Evolutionary conservation across 2,329 filamentous ascomycete species (phyloP), one percentile per base, ranked within the genome.

Genomic region (Elsinoe necatrix): DNA sequence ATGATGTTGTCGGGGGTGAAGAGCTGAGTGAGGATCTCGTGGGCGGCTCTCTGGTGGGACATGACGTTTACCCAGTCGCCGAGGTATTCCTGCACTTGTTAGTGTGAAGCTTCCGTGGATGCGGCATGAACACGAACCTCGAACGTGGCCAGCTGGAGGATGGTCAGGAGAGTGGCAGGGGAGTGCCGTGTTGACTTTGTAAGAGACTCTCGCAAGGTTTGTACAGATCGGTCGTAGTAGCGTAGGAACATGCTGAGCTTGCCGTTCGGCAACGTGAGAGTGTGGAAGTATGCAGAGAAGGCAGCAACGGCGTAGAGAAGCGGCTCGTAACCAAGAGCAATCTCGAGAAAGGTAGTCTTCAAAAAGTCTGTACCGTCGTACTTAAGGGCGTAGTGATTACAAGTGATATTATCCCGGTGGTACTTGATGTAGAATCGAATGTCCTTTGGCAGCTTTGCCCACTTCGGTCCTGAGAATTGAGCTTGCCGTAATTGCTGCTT

Each of bases 1-100:
- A 85, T 83, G 42, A 88, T 82, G 0, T 83, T 86, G 60, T 90
- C 77, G 0, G 89, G 87, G 0, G 84, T 89, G 67, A 89, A 91
- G 0, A 96, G 73, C 42, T 85, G 81, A 1, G 80, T 86, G 45
- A 97, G 74, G 64, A 97, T 85, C 61, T 89, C 83, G 66, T 87
- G 82, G 0, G 93, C 93, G 9, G 92, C 93, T 67, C 86, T 89
- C 68, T 96, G 91, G 68, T 97, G 93, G 20, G 90, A 88, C 71
- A 93, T 85, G 14, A 97, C 77, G 65, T 95, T 96, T 55, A 95
- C 83, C 90, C 90, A 97, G 68, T 98, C 93, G 11, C 93, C 93
- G 45, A 97, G 78, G 65, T 90, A 95, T 72, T 97, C 93, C 89
- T 95, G 65, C 43, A 43, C 50, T 34, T 27, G 54, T 57, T 18